These are phyloP conservation scores for Styphnolobium japonicum DNA, from an alignment of 306 rosid species.

Conservation along the genomic window DNA sequence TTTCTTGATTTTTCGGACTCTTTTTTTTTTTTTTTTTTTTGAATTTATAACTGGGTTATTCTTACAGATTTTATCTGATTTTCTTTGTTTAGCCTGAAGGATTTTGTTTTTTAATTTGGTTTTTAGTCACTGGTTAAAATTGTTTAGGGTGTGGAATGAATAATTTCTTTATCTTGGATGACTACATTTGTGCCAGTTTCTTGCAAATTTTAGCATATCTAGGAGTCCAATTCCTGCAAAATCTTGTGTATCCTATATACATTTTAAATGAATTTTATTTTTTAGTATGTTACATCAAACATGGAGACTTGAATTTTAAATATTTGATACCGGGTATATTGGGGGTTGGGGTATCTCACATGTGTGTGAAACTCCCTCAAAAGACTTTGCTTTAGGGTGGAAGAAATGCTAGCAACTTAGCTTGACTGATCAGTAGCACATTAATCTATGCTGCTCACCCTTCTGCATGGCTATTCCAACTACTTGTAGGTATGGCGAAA, in stretches of 20 bases:
- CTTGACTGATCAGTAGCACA: background rate
- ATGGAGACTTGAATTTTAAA: slow-evolving; percentile 1
- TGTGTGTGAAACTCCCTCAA: background rate
- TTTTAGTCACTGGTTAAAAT: background rate
- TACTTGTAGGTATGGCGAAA: background rate
- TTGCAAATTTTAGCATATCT: background rate
- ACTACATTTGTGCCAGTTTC: background rate
- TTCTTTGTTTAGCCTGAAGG: background rate
- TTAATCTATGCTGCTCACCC: background rate
- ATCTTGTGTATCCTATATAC: background rate
- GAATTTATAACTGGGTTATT: background rate
- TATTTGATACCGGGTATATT: too few relatives aligned
- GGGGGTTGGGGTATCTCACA: background rate
- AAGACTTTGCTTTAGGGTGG: background rate
- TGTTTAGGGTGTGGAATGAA: background rate
- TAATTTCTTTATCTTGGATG: background rate
- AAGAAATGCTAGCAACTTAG: background rate
- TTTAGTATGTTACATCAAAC: background rate
- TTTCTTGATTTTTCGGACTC: too few relatives aligned
- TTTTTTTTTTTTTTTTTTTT: too few relatives aligned
- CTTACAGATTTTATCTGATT: background rate
- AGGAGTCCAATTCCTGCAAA: background rate
- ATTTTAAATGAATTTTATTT: background rate
- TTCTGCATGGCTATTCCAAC: background rate
- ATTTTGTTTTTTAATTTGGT: background rate